A percentile compares a stretch with the other conserved stretches of the same genome.
phyloP scores from a whole-genome alignment of 495 filamentous ascomycete genomes.

The Penicillium tannophilum region DNA sequence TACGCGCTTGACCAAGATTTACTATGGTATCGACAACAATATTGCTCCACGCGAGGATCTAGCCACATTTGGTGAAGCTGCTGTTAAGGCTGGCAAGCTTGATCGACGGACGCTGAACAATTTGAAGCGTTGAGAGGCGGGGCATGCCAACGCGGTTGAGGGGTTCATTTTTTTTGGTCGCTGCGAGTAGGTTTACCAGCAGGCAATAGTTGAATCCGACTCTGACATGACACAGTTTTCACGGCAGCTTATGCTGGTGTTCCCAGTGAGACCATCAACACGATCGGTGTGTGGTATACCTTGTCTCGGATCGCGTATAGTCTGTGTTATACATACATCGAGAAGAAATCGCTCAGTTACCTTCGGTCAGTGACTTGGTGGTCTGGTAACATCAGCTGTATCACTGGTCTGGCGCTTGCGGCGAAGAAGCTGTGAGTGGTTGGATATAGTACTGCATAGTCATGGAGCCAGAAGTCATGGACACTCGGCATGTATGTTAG shows the following conservation, averaged over 20 bases:
- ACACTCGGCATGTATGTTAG: too few species aligned
- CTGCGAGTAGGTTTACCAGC: conserved; percentile 30
- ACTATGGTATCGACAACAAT: conserved; percentile 53
- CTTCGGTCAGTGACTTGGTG: conserved; percentile 49
- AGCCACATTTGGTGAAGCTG: conserved; percentile 44
- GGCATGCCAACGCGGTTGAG: conserved; percentile 52
- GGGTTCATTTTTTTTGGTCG: conserved; percentile 50
- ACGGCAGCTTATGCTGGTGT: conserved; percentile 38
- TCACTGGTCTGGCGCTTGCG: conserved; percentile 33
- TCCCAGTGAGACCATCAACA: conserved; percentile 41
- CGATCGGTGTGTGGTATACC: conserved; percentile 46
- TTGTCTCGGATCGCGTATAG: conserved; percentile 43
- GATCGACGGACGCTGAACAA: conserved; percentile 43
- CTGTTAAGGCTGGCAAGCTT: conserved; percentile 52
- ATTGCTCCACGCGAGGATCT: conserved; percentile 48
- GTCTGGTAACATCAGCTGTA: conserved; percentile 47
- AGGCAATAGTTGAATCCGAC: background rate
- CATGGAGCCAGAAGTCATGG: too few species aligned
- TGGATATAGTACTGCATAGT: too few species aligned
- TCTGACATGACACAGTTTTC: conserved; percentile 30
- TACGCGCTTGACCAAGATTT: conserved; percentile 44
- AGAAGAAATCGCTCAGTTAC: conserved; percentile 34
- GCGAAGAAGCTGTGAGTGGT: conserved; percentile 28
- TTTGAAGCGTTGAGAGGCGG: conserved; percentile 49
- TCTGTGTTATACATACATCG: conserved; percentile 42